Evolutionary conservation across 352 stramenopile genomes (phyloP).

Genomic region (Pythium chondricola): DNA sequence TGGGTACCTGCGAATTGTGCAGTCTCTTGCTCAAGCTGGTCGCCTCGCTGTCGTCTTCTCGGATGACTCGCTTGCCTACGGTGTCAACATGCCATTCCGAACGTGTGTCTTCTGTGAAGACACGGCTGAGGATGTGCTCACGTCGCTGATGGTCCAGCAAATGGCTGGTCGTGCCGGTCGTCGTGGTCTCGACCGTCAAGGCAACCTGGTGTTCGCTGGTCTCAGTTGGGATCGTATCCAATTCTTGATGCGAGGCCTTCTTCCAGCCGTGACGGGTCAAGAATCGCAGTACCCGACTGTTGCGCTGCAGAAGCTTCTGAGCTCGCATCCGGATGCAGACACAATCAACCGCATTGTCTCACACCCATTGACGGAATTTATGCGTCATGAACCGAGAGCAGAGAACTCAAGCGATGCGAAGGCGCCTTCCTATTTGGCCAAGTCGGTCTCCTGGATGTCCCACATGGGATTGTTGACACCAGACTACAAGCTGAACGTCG

Average conservation of each 20-base stretch:
- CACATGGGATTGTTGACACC: conserved; percentile 78
- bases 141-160: conserved; percentile 97
- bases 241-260: conserved; percentile 94
- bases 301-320: conserved; percentile 88
- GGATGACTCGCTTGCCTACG: conserved; percentile 96
- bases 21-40: conserved; percentile 95
- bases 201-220: conserved; percentile 95
- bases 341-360: conserved; percentile 86
- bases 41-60: conserved; percentile 97
- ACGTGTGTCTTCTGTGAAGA: conserved; percentile 98
- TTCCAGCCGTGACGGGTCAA: conserved; percentile 92
- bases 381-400: conserved; percentile 16
- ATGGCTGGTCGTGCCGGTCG: conserved; percentile 97
- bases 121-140: conserved; percentile 90
- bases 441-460: conserved; percentile 88
- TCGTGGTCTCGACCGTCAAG: conserved; percentile 96
- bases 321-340: conserved; percentile 85
- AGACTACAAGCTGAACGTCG: conserved; percentile 64
- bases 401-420: conserved; percentile 16
- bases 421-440: conserved; percentile 74
- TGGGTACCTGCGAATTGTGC: conserved; percentile 94
- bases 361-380: conserved; percentile 80
- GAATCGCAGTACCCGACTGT: conserved; percentile 92
- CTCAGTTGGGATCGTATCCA: conserved; percentile 94
- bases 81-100: conserved; percentile 99